A percentile compares a stretch with the other conserved stretches of the same genome.
phyloP scores from a whole-genome alignment of 768 basidiomycete species.

The Boletellus sp. region DNA sequence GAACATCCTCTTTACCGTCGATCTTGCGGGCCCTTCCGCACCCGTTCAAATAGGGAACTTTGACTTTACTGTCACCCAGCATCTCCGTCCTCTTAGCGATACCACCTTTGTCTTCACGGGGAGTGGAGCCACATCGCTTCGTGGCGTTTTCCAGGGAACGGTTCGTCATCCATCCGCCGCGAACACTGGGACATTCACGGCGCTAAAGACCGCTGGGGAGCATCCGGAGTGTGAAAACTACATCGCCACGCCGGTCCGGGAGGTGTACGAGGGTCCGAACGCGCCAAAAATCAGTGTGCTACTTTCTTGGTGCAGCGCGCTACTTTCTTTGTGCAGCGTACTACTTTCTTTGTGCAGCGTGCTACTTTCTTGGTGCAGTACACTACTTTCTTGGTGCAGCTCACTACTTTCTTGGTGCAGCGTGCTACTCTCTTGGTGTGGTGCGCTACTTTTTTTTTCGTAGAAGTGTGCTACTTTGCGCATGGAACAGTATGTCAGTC shows the following conservation, averaged over 20 bases:
- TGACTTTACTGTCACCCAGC: constrained; percentile 10
- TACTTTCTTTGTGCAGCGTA: no score
- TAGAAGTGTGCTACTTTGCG: no score
- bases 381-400: no score
- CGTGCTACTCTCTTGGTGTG: no score
- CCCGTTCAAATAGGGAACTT: constrained; percentile 1
- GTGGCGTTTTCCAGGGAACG: constrained; percentile 8
- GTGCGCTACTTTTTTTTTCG: no score
- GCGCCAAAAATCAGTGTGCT: no score
- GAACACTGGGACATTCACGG: background rate
- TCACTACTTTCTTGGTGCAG: no score
- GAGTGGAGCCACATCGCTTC: background rate
- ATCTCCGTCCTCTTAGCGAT: background rate
- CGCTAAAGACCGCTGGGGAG: constrained; percentile 18
- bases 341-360: no score
- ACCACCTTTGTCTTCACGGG: constrained; percentile 14
- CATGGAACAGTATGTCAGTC: no score
- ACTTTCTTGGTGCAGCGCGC: no score
- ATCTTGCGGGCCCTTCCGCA: constrained; percentile 9
- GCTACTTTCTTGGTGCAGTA: no score
- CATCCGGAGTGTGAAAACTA: background rate
- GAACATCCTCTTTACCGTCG: constrained; percentile 32
- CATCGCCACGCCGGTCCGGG: constrained; percentile 13
- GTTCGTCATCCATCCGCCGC: constrained; percentile 12
- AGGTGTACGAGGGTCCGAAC: no score